Evolutionary conservation across 352 stramenopile genomes (phyloP).

Genomic region (Blastocystis sp.): DNA sequence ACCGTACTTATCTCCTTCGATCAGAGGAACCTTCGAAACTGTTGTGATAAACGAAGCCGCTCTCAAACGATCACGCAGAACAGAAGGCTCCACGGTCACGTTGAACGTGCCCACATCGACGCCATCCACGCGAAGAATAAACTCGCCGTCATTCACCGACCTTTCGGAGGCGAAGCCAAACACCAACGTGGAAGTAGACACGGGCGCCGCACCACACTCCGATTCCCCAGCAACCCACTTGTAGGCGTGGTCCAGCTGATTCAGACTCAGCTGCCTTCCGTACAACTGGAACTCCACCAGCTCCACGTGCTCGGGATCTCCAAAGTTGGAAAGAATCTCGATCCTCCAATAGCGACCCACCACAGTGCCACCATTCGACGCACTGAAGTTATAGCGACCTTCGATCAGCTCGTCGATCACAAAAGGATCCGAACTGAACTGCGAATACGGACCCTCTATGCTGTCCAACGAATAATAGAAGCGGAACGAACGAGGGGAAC

Average conservation of each 20-base stretch:
- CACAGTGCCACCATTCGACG: neutral
- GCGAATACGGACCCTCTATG: conserved; percentile 30
- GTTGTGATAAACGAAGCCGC: neutral
- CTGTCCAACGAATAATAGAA: conserved; percentile 44
- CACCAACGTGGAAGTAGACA: neutral
- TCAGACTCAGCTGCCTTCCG: neutral
- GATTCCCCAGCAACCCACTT: neutral
- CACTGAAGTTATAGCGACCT: neutral
- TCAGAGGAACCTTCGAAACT: conserved; percentile 22
- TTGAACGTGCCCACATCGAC: neutral
- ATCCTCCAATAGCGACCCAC: conserved; percentile 42
- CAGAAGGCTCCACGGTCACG: neutral
- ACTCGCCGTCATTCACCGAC: neutral
- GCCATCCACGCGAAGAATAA: neutral
- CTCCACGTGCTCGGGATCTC: conserved; percentile 54
- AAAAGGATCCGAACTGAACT: neutral
- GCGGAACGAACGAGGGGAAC: conserved; percentile 23
- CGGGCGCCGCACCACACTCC: neutral
- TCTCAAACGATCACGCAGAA: neutral
- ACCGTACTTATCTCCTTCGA: conserved; percentile 1
- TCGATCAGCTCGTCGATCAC: neutral
- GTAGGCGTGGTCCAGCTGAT: neutral
- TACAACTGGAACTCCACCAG: conserved; percentile 51
- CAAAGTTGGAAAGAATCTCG: conserved; percentile 36
- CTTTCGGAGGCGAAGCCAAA: conserved; percentile 5